Base-by-base conservation (phyloP, 805 yeast genomes). In the Lipomyces yamadae region DNA sequence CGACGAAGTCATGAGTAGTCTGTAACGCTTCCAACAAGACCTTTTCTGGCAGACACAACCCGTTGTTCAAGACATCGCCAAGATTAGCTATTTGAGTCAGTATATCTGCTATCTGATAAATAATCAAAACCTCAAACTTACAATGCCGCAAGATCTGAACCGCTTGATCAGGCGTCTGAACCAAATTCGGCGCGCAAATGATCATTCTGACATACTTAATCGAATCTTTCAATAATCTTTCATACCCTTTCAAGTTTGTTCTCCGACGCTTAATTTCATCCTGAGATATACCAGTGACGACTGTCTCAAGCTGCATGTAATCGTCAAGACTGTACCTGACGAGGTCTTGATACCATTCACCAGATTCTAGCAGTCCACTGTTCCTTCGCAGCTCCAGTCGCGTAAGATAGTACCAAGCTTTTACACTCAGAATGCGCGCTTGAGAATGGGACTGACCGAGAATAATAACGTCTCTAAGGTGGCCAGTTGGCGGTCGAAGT, bases 351-450 rank as follows among this genome's bases (percentile, higher is more conserved):
- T 67, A 71, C 74, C 74, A 72, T 29, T 62, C 64, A 10, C 70
- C 65, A 15, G 63, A 35, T 35, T 70, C 71, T 6, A 45, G 29
- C 2, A 69, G 39, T 10, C 56, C 63, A 2, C 39, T 42, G n/a
- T 58, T 48, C 32, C 32, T 63, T 45, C 39, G 24, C 8, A 64
- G 53, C 24, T 61, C 65, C 24, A 72, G 62, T n/a, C 70, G 60
- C 13, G 66, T 56, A 18, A 71, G 53, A 56, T 65, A 64, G 33
- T 59, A 66, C 75, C 75, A 73, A 8, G 75, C 68, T 53, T 73
- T 73, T n/a, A 72, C 68, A 53, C 74, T 72, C 42, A 73, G 53
- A 29, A 72, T 62, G 7, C 75, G 68, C 2, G 75, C 75, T 32
- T 70, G 69, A 7, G 66, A 56, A 68, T 73, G 75, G 0, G 75